phyloP scores from a whole-genome alignment of 2,329 filamentous ascomycete genomes.

The Aspergillus uvarum region DNA sequence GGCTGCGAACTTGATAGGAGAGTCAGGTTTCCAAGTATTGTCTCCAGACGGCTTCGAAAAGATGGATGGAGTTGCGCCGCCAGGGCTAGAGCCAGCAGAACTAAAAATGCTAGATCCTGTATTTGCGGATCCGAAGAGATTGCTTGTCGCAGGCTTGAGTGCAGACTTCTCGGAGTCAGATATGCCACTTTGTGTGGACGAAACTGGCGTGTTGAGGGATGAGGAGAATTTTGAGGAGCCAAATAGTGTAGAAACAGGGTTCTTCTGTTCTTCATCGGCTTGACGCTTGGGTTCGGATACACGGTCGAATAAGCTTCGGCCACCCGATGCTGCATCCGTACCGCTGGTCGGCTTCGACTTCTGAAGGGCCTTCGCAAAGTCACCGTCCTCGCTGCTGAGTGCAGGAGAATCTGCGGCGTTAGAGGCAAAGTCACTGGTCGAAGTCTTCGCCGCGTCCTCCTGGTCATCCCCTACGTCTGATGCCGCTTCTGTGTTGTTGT shows the following conservation, averaged over 20 bases:
- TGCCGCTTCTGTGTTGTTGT: constrained; percentile 29
- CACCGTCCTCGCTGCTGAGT: constrained; percentile 25
- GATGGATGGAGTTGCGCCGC: constrained; percentile 17
- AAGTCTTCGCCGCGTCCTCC: constrained; percentile 17
- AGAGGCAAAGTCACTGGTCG: constrained; percentile 14
- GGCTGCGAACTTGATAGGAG: constrained; percentile 50
- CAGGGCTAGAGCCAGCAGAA: constrained; percentile 24
- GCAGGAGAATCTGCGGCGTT: constrained; percentile 13
- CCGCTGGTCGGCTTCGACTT: constrained; percentile 21
- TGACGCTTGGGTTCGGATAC: constrained; percentile 31
- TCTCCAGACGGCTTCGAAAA: constrained; percentile 30
- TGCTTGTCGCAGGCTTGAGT: constrained; percentile 18
- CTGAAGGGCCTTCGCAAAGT: constrained; percentile 22
- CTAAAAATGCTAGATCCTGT: constrained; percentile 31
- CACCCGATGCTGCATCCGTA: constrained; percentile 18
- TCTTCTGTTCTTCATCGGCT: constrained; percentile 19
- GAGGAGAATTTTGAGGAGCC: constrained; percentile 27
- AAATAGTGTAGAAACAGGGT: constrained; percentile 23
- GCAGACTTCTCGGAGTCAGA: constrained; percentile 14
- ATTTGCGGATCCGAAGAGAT: constrained; percentile 19
- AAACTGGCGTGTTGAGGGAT: constrained; percentile 25
- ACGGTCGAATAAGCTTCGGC: constrained; percentile 39
- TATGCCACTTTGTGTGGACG: constrained; percentile 17
- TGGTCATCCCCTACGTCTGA: constrained; percentile 24
- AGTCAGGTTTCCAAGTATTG: constrained; percentile 50